Conservation (phyloP, 768 basidiomycete species). For the Lactarius tabidus region DNA sequence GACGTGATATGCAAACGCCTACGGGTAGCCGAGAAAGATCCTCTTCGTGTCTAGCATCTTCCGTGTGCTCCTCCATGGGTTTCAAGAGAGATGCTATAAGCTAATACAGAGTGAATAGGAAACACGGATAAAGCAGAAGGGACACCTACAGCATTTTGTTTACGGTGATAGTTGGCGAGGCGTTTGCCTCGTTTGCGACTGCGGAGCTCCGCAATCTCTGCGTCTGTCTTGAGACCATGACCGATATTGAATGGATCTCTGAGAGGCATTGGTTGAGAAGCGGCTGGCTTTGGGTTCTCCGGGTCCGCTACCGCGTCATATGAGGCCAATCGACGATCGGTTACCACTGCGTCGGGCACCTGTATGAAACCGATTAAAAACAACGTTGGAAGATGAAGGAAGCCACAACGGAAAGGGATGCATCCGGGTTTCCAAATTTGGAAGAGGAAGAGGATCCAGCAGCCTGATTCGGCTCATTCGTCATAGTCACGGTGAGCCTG, state of each 20-base stretch:
- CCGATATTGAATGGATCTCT: conserved; percentile 67
- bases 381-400: not conserved
- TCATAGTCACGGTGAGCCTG: not conserved
- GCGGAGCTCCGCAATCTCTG: conserved; percentile 60
- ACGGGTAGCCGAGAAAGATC: conserved; percentile 65
- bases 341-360: conserved; percentile 21
- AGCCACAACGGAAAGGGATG: conserved; percentile 1
- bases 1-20: conserved; percentile 28
- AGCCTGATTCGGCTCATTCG: not conserved
- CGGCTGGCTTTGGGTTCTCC: conserved; percentile 40
- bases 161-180: conserved; percentile 61
- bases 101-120: conserved; percentile 36
- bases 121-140: conserved; percentile 1
- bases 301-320: conserved; percentile 33
- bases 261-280: conserved; percentile 33
- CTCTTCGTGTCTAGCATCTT: conserved; percentile 71
- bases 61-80: conserved; percentile 84
- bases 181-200: conserved; percentile 54
- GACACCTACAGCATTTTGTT: conserved; percentile 63
- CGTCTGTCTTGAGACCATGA: conserved; percentile 55
- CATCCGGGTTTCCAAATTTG: not conserved
- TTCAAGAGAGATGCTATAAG: conserved; percentile 86
- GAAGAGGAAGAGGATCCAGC: not conserved
- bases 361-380: conserved; percentile 8
- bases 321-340: conserved; percentile 20